Evolutionary conservation across 2,329 filamentous ascomycete genomes (phyloP), one percentile per base, ranked within the genome.

Genomic region (Fusarium armeniacum): DNA sequence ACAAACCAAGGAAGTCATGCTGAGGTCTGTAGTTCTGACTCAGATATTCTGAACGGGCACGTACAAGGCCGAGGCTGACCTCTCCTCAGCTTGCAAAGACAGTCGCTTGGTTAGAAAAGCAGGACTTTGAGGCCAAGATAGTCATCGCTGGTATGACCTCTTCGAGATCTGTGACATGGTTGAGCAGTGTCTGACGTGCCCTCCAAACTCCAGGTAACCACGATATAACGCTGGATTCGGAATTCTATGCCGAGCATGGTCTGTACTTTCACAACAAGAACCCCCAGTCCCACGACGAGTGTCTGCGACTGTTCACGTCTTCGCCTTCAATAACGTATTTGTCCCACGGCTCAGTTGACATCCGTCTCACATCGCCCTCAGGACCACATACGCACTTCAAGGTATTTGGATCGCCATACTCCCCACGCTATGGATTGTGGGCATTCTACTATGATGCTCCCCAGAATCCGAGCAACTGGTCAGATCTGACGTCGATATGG

Each of bases 341-440:
- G 11, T 79, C 85, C 58, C 89, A 94, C 72, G 79, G 84, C 63
- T 81, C 85, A 40, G 78, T 82, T 11, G 83, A 80, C 0, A 80
- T 93, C 62, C 81, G 81, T 9, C 82, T 94, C n/a, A 80, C 74
- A 1, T 83, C 84, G 1, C 80, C 84, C 0, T 76, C 77, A 1
- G 90, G 88, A 0, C 88, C 89, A 10, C 83, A 78, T 4, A 91
- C 89, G 4, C 65, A 75, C 10, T 90, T 94, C 77, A 88, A 81
- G 13, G 82, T 93, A 43, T 94, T 93, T 75, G 91, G 90, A 2
- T 93, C 90, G 5, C 92, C 91, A 0, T 90, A 85, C 74, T 89
- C 89, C 33, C 91, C 87, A 0, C 76, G 81, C 3, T 78, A 80
- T 46, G 83, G 84, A 4, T 78, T 83, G 20, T 93, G 91, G 90